Conservation (phyloP, 1,284 basidiomycete genomes). For the Puccinia horiana region DNA sequence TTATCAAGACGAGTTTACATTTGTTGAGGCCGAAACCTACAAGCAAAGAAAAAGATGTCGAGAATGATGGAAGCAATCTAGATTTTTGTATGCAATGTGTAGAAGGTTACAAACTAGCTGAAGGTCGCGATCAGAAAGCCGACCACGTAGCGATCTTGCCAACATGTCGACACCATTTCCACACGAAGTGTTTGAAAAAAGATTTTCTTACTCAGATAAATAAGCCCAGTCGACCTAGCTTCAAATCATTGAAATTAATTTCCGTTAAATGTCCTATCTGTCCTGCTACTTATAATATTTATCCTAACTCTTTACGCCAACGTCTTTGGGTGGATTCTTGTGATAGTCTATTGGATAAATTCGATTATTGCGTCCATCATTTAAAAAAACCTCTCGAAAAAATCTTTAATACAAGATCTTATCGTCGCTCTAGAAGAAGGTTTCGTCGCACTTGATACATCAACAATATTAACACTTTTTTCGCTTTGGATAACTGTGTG, state of each 20-base stretch:
- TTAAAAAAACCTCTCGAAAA: no score
- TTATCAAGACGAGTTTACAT: neutral
- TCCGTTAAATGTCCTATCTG: neutral
- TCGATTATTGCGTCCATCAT: no score
- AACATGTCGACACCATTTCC: neutral
- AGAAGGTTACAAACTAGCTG: neutral
- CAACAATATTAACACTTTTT: no score
- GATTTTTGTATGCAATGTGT: neutral
- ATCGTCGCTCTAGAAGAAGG: no score
- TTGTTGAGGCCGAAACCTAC: no score
- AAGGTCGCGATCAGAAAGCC: neutral
- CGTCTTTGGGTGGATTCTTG: no score
- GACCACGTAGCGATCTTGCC: neutral
- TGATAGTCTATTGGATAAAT: no score
- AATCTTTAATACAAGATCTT: no score
- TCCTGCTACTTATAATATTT: neutral
- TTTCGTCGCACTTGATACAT: no score
- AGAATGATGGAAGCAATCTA: neutral
- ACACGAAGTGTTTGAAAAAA: neutral
- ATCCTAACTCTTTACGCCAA: neutral
- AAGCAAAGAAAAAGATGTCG: neutral
- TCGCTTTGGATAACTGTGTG: no score
- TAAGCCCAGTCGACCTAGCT: neutral
- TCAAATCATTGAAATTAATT: neutral
- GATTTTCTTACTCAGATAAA: neutral